phyloP scores from a whole-genome alignment of 2,329 filamentous ascomycete genomes.

The Fusarium abutilonis region DNA sequence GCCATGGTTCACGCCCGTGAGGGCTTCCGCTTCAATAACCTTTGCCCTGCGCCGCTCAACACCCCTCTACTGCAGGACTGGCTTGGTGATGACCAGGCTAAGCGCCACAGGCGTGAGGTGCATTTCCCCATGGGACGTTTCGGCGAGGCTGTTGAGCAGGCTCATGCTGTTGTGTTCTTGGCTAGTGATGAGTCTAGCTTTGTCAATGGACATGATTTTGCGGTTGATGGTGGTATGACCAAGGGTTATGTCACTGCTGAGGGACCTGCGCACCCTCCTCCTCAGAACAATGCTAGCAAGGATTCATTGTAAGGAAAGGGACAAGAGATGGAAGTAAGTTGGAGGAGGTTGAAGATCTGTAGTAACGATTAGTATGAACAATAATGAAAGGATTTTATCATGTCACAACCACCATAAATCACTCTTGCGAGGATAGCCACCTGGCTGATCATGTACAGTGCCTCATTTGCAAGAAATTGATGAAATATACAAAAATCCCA shows the following conservation, averaged over 20 bases:
- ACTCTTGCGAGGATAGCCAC: slow-evolving; percentile 10
- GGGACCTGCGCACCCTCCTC: slow-evolving; percentile 63
- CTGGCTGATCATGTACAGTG: slow-evolving; percentile 15
- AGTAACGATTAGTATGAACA: slow-evolving; percentile 36
- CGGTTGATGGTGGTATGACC: slow-evolving; percentile 95
- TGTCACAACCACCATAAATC: not conserved
- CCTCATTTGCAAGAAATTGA: slow-evolving; percentile 32
- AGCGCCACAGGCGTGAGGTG: slow-evolving; percentile 83
- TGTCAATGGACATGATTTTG: slow-evolving; percentile 90
- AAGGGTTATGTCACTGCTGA: slow-evolving; percentile 84
- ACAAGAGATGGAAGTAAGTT: not conserved
- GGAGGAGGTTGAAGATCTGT: not conserved
- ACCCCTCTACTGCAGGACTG: slow-evolving; percentile 92
- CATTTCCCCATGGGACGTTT: slow-evolving; percentile 91
- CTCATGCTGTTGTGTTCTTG: slow-evolving; percentile 86
- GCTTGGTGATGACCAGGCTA: slow-evolving; percentile 86
- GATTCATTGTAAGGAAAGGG: slow-evolving; percentile 49
- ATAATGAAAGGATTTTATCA: slow-evolving; percentile 22
- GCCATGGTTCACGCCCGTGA: slow-evolving; percentile 93
- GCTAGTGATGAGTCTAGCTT: slow-evolving; percentile 90
- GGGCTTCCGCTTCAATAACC: slow-evolving; percentile 86
- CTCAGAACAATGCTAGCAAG: slow-evolving; percentile 69
- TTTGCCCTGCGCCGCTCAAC: slow-evolving; percentile 92
- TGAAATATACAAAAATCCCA: slow-evolving; percentile 27
- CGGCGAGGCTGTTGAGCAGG: slow-evolving; percentile 93